Base-by-base conservation (phyloP, 148 eudicot species). In the Rhododendron henanense region DNA sequence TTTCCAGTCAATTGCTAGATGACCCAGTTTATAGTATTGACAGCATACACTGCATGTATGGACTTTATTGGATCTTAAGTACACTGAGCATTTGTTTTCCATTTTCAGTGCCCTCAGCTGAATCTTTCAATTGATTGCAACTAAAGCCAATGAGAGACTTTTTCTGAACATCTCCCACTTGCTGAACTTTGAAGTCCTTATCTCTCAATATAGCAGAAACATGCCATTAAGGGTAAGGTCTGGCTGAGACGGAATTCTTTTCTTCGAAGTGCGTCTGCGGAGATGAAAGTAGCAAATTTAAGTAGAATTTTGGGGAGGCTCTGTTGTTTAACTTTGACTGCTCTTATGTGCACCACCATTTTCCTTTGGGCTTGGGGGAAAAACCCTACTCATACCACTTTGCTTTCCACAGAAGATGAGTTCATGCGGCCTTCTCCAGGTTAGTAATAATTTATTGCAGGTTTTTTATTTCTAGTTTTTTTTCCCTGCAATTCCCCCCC, bases 301-400 rank as follows among this genome's bases (percentile, higher is more conserved):
- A 89, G 87, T 81, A 94, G 92, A 90, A 77, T 88, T 13, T 91
- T 89, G 89, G 93, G 93, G 77, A 91, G 91, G 73, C 93, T 86
- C 23, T 95, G 87, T 85, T 89, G 91, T 1, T 87, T 88, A 80
- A 90, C 94, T 77, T n/a, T 95, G 69, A 74, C 90, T 87, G 87
- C 89, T 88, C 90, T 95, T 28, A 47, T 91, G 86, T 85, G 92
- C 82, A 91, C 92, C 87, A 94, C 94, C 50, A 86, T 94, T 79
- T 90, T 92, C 41, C 92, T 93, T 79, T 95, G 95, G 98, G 89
- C 95, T 77, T 91, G 91, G 86, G 95, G 90, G 91, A 92, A 90
- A 88, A 92, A 86, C 84, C 98, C 98, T 44, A 84, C 85, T 81
- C 47, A 85, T 57, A 81, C 84, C 45, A 88, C 85, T 74, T 74